Conservation (phyloP, 2,329 filamentous ascomycete species). For the Ophiocordyceps polyrhachis-furcata region DNA sequence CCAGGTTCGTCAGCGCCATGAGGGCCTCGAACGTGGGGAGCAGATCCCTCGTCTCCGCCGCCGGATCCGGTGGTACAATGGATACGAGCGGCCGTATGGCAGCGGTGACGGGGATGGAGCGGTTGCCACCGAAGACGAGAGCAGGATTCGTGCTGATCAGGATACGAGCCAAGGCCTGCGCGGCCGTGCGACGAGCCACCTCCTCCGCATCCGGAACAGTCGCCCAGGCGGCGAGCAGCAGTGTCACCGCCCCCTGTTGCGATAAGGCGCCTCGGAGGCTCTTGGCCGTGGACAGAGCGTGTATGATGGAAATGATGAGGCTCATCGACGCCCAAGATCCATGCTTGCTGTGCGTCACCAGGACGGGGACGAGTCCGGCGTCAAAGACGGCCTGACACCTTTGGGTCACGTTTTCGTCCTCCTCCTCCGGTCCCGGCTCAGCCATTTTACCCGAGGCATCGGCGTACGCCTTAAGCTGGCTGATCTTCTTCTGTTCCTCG, state of each 20-base stretch:
- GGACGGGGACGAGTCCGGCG: slow-evolving; percentile 54
- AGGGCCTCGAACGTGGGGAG: slow-evolving; percentile 80
- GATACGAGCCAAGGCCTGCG: slow-evolving; percentile 67
- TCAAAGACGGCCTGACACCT: slow-evolving; percentile 68
- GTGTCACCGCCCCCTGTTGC: slow-evolving; percentile 82
- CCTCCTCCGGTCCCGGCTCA: slow-evolving; percentile 47
- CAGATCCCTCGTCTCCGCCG: slow-evolving; percentile 50
- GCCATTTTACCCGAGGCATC: slow-evolving; percentile 56
- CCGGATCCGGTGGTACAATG: slow-evolving; percentile 49
- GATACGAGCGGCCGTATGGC: slow-evolving; percentile 68
- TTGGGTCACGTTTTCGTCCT: slow-evolving; percentile 54
- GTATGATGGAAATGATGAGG: slow-evolving; percentile 58
- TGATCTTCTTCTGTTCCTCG: slow-evolving; percentile 84
- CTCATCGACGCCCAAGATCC: slow-evolving; percentile 51
- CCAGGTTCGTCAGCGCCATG: slow-evolving; percentile 85
- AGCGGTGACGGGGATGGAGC: slow-evolving; percentile 54
- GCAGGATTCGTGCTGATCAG: slow-evolving; percentile 72
- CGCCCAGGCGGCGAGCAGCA: slow-evolving; percentile 55
- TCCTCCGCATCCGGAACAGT: slow-evolving; percentile 35
- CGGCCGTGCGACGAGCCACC: slow-evolving; percentile 37
- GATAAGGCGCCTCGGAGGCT: slow-evolving; percentile 61
- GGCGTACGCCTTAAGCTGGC: slow-evolving; percentile 84
- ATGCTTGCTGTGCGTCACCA: slow-evolving; percentile 58
- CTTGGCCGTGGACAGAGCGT: slow-evolving; percentile 56
- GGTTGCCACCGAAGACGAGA: slow-evolving; percentile 63